These are phyloP conservation scores for Saccharomycopsis sp. DNA, from an alignment of 805 yeast genomes.

Conservation along the genomic window DNA sequence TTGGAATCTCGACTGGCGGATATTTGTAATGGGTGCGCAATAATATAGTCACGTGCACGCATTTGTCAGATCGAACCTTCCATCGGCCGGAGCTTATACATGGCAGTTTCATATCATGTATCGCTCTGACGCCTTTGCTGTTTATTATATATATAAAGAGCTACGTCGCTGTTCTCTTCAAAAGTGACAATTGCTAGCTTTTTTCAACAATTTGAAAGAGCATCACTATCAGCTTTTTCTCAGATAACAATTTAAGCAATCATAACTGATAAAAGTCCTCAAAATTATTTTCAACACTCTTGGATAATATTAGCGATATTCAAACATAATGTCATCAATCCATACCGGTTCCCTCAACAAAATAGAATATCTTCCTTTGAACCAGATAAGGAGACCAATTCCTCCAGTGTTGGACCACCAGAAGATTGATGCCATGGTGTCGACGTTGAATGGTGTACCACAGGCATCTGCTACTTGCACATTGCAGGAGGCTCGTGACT, in stretches of 20 bases:
- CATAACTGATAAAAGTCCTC: too few relatives aligned
- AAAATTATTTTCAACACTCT: too few relatives aligned
- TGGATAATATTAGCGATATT: neutral
- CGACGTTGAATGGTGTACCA: conserved; percentile 60
- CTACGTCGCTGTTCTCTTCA: too few relatives aligned
- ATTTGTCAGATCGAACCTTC: neutral
- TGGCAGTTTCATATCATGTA: too few relatives aligned
- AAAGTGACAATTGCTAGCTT: too few relatives aligned
- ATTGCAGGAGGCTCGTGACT: conserved; percentile 30
- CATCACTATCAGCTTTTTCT: too few relatives aligned
- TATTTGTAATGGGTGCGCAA: neutral
- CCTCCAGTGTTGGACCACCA: conserved; percentile 73
- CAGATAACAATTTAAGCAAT: too few relatives aligned
- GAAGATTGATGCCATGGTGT: conserved; percentile 75
- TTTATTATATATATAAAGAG: too few relatives aligned
- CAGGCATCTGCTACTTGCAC: conserved; percentile 57
- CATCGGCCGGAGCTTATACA: neutral
- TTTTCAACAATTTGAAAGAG: too few relatives aligned
- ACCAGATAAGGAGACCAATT: conserved; percentile 69
- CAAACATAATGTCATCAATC: conserved; percentile 34
- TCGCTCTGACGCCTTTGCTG: too few relatives aligned
- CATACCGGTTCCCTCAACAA: conserved; percentile 53
- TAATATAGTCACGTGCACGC: neutral
- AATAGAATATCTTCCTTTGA: conserved; percentile 55
- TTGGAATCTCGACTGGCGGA: neutral